Evolutionary conservation across 176 grass and related monocot species (phyloP), one percentile per base, ranked within the genome.

Genomic region (Oryza brachyantha): DNA sequence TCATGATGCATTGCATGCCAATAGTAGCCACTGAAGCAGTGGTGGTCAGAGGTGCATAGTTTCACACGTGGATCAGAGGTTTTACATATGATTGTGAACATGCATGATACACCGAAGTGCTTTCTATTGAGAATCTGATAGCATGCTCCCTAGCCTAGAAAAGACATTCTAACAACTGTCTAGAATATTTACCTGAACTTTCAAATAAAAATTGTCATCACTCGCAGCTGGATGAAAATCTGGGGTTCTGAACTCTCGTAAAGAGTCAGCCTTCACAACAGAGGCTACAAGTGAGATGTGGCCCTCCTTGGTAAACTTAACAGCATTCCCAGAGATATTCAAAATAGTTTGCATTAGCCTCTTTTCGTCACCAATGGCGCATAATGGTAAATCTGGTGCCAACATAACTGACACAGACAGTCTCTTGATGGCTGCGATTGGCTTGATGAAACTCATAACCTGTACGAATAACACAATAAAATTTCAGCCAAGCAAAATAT

Each of bases 271-370:
- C 69, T 90, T 92, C 32, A 90, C 86, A 87, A 96, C 43, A 2
- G 92, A 91, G 72, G 96, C 90, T 74, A 83, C 52, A 29, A 99
- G 76, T 29, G 96, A 89, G 64, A 99, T 89, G 55, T 93, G 84
- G 19, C 96, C 96, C 84, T 95, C 96, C 84, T 91, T 99, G 9
- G 96, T 99, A 80, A 91, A 99, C 72, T 99, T 99, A 34, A 99
- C 92, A 58, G 96, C 96, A 68, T 99, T 99, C 11, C 96, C 90
- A 62, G 75, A 88, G 40, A 99, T 86, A 84, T 99, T 99, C 25
- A 99, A 66, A 75, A 99, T 93, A 62, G 93, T 96, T 76, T 96
- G 96, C 92, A 99, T 87, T 36, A 99, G 84, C 28, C 92, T 88
- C 72, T 99, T 96, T 85, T 96, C 92, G 5, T 99, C 96, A 3